Evolutionary conservation across 2,329 filamentous ascomycete species (phyloP).

Genomic region (Capronia americana): DNA sequence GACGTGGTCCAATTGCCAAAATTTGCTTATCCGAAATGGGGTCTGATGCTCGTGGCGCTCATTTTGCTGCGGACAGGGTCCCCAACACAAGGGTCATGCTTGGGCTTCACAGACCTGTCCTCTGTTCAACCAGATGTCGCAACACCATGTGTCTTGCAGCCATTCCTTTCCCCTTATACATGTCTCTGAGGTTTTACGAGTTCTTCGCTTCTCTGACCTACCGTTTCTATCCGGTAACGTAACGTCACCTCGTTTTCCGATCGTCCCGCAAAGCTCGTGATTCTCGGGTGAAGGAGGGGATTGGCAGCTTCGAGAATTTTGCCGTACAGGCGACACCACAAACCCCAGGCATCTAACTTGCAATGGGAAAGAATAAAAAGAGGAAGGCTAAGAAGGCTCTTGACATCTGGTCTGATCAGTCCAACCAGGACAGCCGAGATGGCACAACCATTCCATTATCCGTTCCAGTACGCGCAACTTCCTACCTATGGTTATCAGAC

Average conservation of each 20-base stretch:
- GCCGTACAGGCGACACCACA: slow-evolving; percentile 17
- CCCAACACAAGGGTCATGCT: slow-evolving; percentile 19
- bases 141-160: slow-evolving; percentile 22
- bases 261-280: slow-evolving; percentile 31
- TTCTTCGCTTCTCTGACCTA: slow-evolving; percentile 27
- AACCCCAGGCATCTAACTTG: slow-evolving; percentile 41
- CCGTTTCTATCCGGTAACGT: slow-evolving; percentile 30
- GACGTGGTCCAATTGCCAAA: slow-evolving; percentile 37
- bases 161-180: slow-evolving; percentile 28
- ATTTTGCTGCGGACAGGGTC: slow-evolving; percentile 22
- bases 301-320: slow-evolving; percentile 23
- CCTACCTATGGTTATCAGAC: slow-evolving; percentile 52
- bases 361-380: slow-evolving; percentile 48
- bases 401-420: slow-evolving; percentile 42
- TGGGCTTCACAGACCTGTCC: slow-evolving; percentile 23
- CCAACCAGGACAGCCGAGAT: slow-evolving; percentile 48
- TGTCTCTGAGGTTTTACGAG: slow-evolving; percentile 17
- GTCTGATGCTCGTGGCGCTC: slow-evolving; percentile 18
- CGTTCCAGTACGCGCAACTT: slow-evolving; percentile 56
- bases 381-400: slow-evolving; percentile 47
- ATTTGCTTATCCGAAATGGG: slow-evolving; percentile 16
- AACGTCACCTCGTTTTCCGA: slow-evolving; percentile 34
- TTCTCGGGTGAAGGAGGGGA: slow-evolving; percentile 30
- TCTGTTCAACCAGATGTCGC: slow-evolving; percentile 24
- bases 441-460: slow-evolving; percentile 41